Conservation (phyloP, 2,329 filamentous ascomycete genomes). For the Aspergillus fijiensis region DNA sequence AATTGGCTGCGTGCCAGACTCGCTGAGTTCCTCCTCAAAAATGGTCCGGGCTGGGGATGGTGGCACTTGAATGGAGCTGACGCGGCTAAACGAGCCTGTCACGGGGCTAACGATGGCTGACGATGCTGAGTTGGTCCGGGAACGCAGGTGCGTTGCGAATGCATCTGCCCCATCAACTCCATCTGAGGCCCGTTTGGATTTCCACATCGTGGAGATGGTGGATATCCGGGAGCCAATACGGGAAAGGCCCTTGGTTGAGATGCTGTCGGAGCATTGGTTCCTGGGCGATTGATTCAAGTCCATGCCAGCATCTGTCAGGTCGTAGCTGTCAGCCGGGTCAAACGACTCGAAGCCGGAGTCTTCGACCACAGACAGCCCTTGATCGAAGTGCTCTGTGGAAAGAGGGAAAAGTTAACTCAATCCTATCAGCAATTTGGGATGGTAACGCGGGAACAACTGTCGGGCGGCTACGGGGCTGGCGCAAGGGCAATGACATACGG, state of each 20-base stretch:
- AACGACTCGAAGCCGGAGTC: slow-evolving; percentile 31
- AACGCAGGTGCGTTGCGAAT: slow-evolving; percentile 35
- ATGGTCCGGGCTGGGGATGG: slow-evolving; percentile 64
- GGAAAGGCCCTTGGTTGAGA: slow-evolving; percentile 52
- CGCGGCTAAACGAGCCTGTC: slow-evolving; percentile 36
- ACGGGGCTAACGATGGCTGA: slow-evolving; percentile 40
- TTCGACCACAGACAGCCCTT: slow-evolving; percentile 29
- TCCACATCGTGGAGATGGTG: slow-evolving; percentile 61
- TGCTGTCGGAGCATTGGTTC: slow-evolving; percentile 55
- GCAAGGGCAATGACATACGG: slow-evolving; percentile 58
- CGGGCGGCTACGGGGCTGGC: slow-evolving; percentile 11
- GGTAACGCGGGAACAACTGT: slow-evolving; percentile 2
- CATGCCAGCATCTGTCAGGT: slow-evolving; percentile 63
- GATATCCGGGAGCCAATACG: slow-evolving; percentile 70
- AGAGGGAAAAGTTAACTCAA: slow-evolving; percentile 11
- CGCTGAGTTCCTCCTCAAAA: slow-evolving; percentile 55
- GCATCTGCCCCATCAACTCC: slow-evolving; percentile 29
- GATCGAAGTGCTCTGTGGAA: slow-evolving; percentile 39
- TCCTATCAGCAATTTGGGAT: slow-evolving; percentile 1
- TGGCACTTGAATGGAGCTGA: slow-evolving; percentile 54
- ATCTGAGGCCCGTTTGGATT: slow-evolving; percentile 38
- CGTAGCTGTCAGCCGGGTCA: slow-evolving; percentile 37
- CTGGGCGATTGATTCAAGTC: slow-evolving; percentile 56
- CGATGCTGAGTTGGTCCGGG: slow-evolving; percentile 45
- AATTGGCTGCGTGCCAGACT: slow-evolving; percentile 52